phyloP scores from a whole-genome alignment of 495 filamentous ascomycete species.

The Penicillium ochrochloron region DNA sequence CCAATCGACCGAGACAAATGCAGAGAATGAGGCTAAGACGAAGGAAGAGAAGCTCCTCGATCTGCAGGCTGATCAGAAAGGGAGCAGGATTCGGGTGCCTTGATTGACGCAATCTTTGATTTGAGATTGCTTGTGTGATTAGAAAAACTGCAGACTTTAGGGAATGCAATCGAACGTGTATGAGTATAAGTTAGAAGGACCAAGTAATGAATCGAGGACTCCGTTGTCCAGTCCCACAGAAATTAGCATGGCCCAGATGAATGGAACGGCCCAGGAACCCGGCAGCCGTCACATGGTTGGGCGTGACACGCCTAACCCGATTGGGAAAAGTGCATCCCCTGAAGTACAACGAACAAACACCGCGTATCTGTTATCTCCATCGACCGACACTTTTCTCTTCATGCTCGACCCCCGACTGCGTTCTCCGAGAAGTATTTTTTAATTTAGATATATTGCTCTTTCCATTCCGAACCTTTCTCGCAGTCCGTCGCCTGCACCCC shows the following conservation, averaged over 20 bases:
- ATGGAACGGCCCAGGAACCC: conserved; percentile 19
- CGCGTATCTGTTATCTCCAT: conserved; percentile 32
- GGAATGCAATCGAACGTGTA: not conserved
- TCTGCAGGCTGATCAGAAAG: conserved; percentile 35
- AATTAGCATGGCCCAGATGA: not conserved
- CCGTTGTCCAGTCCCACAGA: not conserved
- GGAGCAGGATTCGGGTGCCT: not conserved
- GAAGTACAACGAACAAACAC: conserved; percentile 39
- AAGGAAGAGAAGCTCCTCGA: not conserved
- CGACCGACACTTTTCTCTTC: conserved; percentile 24
- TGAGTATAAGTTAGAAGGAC: not conserved
- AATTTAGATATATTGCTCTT: conserved; percentile 21
- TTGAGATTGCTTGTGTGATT: not conserved
- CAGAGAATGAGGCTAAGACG: conserved; percentile 21
- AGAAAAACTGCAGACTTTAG: not conserved
- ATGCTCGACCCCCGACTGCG: conserved; percentile 9
- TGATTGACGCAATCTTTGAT: not conserved
- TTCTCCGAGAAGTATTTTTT: conserved; percentile 21
- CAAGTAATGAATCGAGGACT: not conserved
- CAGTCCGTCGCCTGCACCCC: conserved; percentile 10
- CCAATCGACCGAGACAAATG: conserved; percentile 18
- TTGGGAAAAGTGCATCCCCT: conserved; percentile 36
- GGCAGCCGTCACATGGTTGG: conserved; percentile 29
- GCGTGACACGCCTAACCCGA: conserved; percentile 31
- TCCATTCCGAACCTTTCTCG: conserved; percentile 9